Percentiles rank a stretch among this genome's conserved stretches.
phyloP scores from a whole-genome alignment of 345 rosid genomes.

The Mangifera indica region DNA sequence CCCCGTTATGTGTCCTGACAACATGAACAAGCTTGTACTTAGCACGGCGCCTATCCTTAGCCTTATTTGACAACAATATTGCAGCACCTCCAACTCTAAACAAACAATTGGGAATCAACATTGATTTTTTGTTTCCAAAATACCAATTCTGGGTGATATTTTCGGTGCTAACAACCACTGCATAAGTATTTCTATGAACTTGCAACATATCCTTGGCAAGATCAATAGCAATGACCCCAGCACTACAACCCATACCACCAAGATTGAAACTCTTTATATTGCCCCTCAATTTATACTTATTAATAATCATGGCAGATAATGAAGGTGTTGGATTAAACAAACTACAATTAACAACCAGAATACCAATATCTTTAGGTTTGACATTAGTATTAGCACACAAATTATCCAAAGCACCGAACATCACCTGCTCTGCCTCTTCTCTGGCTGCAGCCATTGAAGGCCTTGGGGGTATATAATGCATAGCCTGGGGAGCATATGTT shows the following conservation, averaged over 20 bases:
- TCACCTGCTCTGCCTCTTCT: conserved; percentile 89
- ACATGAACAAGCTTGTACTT: conserved; percentile 83
- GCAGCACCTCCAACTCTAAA: conserved; percentile 87
- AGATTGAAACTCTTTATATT: conserved; percentile 69
- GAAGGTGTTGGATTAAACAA: conserved; percentile 96
- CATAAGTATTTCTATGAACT: conserved; percentile 83
- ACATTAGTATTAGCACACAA: conserved; percentile 65
- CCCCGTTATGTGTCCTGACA: conserved; percentile 92
- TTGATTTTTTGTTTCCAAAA: conserved; percentile 83
- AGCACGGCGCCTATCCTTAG: conserved; percentile 51
- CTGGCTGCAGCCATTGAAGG: conserved; percentile 87
- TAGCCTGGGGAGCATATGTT: conserved; percentile 79
- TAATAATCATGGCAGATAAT: conserved; percentile 81
- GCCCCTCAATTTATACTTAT: conserved; percentile 78
- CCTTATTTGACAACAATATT: conserved; percentile 61
- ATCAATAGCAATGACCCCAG: conserved; percentile 81
- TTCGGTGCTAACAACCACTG: conserved; percentile 89
- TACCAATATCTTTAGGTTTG: conserved; percentile 82
- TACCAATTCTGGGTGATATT: conserved; percentile 94
- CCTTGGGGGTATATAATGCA: conserved; percentile 71
- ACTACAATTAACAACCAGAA: conserved; percentile 84
- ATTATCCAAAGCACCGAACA: conserved; percentile 76
- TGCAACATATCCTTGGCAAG: conserved; percentile 82
- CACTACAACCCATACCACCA: conserved; percentile 96
- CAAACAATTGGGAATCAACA: conserved; percentile 88